A percentile compares a stretch with the other conserved stretches of the same genome.
These are phyloP conservation scores for Eucalyptus pauciflora DNA, from an alignment of 345 rosid genomes.

Conservation along the genomic window DNA sequence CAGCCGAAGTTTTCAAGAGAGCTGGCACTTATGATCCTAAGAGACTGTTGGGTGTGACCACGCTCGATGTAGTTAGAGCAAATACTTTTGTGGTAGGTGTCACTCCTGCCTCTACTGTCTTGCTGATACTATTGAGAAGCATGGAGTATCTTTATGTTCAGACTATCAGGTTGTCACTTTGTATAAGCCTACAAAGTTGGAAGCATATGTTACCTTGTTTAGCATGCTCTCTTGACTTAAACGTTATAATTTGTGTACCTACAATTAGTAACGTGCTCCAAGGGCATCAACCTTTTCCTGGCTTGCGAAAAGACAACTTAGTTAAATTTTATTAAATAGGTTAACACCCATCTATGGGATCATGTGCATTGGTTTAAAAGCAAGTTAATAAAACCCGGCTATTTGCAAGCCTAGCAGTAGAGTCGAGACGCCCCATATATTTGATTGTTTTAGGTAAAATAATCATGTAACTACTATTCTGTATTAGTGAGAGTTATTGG, in stretches of 20 bases:
- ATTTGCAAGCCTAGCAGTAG: not conserved
- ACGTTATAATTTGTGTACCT: not conserved
- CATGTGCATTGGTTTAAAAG: not conserved
- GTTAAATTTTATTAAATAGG: not conserved
- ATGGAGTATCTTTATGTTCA: not conserved
- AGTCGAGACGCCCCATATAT: not conserved
- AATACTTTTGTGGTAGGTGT: conserved; percentile 88
- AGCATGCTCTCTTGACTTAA: not conserved
- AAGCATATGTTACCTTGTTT: not conserved
- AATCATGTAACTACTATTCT: not conserved
- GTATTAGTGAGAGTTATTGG: not conserved
- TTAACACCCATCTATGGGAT: not conserved
- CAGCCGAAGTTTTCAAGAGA: conserved; percentile 90
- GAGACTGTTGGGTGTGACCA: conserved; percentile 84
- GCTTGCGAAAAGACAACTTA: not conserved
- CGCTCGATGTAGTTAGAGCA: conserved; percentile 97
- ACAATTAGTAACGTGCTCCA: not conserved
- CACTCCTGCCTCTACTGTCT: not conserved
- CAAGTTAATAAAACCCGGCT: not conserved
- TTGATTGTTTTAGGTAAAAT: not conserved
- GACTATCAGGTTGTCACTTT: not conserved
- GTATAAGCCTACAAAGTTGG: not conserved
- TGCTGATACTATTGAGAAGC: not conserved
- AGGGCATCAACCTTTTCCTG: not conserved
- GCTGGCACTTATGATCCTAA: conserved; percentile 83